phyloP scores from a whole-genome alignment of 164 flowering plant species.

The Magnolia kwangsiensis region DNA sequence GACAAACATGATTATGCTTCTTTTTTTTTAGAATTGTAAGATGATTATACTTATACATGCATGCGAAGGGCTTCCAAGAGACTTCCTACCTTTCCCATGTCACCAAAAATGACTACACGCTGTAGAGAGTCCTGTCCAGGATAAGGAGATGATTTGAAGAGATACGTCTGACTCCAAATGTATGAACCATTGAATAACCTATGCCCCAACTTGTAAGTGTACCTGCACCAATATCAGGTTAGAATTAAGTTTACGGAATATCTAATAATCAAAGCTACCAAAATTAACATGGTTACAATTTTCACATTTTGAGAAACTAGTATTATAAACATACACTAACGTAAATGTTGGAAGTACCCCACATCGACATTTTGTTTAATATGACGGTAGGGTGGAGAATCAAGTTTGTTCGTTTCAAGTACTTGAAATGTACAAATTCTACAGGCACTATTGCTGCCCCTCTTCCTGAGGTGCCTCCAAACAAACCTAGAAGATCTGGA shows the following conservation, averaged over 20 bases:
- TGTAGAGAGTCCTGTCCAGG: constrained; percentile 51
- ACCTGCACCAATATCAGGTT: constrained; percentile 25
- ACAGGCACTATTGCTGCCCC: background rate
- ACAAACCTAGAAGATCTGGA: background rate
- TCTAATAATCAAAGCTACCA: background rate
- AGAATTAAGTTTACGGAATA: background rate
- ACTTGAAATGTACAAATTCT: background rate
- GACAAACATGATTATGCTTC: too few species aligned
- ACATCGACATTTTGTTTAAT: background rate
- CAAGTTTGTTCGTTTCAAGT: background rate
- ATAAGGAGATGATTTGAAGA: constrained; percentile 42
- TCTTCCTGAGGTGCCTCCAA: background rate
- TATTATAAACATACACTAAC: too few species aligned
- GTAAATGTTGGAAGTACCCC: background rate
- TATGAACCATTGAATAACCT: constrained; percentile 30
- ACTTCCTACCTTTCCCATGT: constrained; percentile 49
- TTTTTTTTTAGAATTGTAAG: too few species aligned
- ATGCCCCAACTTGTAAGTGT: constrained; percentile 46
- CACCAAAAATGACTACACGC: constrained; percentile 48
- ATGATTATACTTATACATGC: background rate
- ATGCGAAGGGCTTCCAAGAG: background rate
- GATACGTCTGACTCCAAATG: constrained; percentile 34
- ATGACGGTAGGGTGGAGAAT: background rate
- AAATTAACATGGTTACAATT: too few species aligned
- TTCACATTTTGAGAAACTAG: background rate